Conservation (phyloP, 805 yeast genomes). For the Hemisphaericaspora nanyangensis region DNA sequence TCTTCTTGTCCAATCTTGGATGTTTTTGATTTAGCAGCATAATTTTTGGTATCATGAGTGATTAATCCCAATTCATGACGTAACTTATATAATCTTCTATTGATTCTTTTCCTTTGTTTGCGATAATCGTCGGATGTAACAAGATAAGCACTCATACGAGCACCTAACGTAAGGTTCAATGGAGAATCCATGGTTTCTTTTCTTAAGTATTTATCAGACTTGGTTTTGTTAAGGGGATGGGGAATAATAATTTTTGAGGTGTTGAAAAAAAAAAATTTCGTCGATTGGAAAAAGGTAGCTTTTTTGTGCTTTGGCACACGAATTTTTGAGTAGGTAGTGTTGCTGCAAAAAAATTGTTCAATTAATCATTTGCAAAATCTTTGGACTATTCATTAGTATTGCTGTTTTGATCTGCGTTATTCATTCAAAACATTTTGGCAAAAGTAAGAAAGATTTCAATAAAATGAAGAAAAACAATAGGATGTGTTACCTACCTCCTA, state of each 20-base stretch:
- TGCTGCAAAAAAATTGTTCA: too few species aligned
- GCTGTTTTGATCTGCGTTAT: too few species aligned
- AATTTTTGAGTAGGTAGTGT: too few species aligned
- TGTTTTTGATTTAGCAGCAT: slow-evolving; percentile 45
- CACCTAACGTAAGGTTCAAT: slow-evolving; percentile 45
- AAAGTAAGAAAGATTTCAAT: too few species aligned
- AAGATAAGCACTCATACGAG: slow-evolving; percentile 59
- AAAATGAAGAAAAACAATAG: too few species aligned
- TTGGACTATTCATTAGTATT: too few species aligned
- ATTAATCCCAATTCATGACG: slow-evolving; percentile 63
- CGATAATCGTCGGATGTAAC: slow-evolving; percentile 66
- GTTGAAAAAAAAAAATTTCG: slow-evolving; percentile 1
- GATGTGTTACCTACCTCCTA: too few species aligned
- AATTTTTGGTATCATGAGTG: slow-evolving; percentile 64
- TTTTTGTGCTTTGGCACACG: too few species aligned
- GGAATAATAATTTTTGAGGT: background rate
- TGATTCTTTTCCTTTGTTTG: slow-evolving; percentile 61
- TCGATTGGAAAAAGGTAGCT: too few species aligned
- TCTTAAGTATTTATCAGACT: too few species aligned
- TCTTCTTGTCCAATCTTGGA: slow-evolving; percentile 45
- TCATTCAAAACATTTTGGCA: too few species aligned
- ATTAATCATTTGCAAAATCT: too few species aligned
- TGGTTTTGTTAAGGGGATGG: background rate
- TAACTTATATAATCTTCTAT: slow-evolving; percentile 56
- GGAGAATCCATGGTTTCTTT: slow-evolving; percentile 34